phyloP scores from a whole-genome alignment of 371 early-diverging fungal genomes.

The Zychaea mexicana region DNA sequence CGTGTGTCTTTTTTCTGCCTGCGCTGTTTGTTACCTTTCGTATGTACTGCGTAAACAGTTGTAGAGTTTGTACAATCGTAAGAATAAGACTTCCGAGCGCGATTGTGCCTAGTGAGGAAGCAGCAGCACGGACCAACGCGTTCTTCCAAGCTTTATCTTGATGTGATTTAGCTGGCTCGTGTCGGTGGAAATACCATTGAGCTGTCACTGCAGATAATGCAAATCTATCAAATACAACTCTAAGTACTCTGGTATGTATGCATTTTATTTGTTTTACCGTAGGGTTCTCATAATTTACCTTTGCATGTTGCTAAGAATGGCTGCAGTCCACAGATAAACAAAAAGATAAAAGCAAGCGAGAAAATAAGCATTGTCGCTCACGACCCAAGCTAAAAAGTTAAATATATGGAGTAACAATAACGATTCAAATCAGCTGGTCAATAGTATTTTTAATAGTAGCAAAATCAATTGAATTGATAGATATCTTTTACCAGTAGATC shows the following conservation, averaged over 20 bases:
- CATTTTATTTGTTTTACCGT: neutral
- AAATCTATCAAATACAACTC: no score
- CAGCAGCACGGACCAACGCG: constrained; percentile 51
- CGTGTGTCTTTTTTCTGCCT: neutral
- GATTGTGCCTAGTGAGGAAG: constrained; percentile 72
- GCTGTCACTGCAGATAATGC: constrained; percentile 73
- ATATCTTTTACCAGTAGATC: neutral
- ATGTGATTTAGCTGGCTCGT: constrained; percentile 43
- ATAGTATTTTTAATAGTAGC: no score
- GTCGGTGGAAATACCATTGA: constrained; percentile 76
- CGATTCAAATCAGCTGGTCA: no score
- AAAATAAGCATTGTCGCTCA: constrained; percentile 56
- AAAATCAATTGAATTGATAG: no score
- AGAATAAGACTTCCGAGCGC: constrained; percentile 72
- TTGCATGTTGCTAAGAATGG: constrained; percentile 69
- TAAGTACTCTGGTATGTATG: neutral
- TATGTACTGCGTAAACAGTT: constrained; percentile 43
- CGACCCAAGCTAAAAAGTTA: constrained; percentile 39
- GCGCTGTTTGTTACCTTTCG: constrained; percentile 43
- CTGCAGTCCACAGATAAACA: constrained; percentile 78
- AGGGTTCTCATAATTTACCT: constrained; percentile 36
- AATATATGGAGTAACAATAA: neutral
- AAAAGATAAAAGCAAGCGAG: constrained; percentile 62
- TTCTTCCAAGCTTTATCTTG: constrained; percentile 47
- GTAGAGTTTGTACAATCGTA: constrained; percentile 59